Base-by-base conservation (phyloP, 1,284 basidiomycete genomes). In the Dichomitus squalens region DNA sequence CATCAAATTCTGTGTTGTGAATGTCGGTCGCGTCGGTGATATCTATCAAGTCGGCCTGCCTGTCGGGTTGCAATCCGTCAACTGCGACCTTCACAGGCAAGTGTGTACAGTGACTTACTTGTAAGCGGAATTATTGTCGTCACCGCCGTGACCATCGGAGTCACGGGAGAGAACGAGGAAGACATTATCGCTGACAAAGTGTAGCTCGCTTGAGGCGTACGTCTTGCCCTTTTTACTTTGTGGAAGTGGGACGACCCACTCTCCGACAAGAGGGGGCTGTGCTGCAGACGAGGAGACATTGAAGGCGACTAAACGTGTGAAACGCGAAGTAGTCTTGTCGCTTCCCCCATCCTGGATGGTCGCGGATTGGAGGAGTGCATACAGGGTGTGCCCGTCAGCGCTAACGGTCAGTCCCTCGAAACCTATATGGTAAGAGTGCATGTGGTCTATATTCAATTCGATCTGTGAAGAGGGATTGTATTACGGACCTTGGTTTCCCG, bases 351-450 rank as follows among this genome's bases (percentile, higher is more conserved):
- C 87, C 63, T 90, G 87, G 7, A 87, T 79, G 0, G 83, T 81
- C 2, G 84, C 87, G 9, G 80, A 78, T 64, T 89, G 87, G 0
- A 89, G 76, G 59, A 88, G 79, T 1, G 80, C 85, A 61, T 84
- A 89, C 0, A 89, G 74, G 3, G 76, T 79, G 11, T 71, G 70
- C 6, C 81, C 83, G 7, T 73, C 68, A 9, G 76, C 68, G 53
- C 84, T 81, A 3, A 82, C 58, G 0, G 87, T 85, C n/a, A 89
- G 74, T 8, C 83, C 82, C 67, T 89, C 86, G 53, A 88, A 83
- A 3, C 87, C 86, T 84, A 36, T 8, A 14, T 23, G 27, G 12
- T 1, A n/a, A 20, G 21, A 25, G 29, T 38, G 34, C 31, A 46
- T 41, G 29, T 29, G 35, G 38, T 52, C 53, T n/a, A n/a, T n/a